phyloP scores from a whole-genome alignment of 2,329 filamentous ascomycete species.

The Cytospora schulzeri region DNA sequence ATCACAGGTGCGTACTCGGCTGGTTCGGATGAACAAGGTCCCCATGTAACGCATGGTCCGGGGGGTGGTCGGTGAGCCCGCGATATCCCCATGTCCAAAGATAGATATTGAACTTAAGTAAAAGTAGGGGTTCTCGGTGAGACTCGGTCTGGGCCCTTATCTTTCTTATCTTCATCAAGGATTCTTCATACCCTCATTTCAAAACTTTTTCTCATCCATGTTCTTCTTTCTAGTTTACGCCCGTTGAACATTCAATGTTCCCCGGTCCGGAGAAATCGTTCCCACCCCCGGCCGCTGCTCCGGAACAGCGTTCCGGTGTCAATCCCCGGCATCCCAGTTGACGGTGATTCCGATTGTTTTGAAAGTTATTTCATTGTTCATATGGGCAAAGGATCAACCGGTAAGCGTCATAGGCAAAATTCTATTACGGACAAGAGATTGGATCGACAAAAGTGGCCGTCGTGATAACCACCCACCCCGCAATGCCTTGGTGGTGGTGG shows the following conservation, averaged over 20 bases:
- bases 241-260: conserved; percentile 1
- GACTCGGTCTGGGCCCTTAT: conserved; percentile 14
- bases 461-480: background rate
- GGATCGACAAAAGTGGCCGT: background rate
- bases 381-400: background rate
- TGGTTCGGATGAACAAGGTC: background rate
- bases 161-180: background rate
- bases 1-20: background rate
- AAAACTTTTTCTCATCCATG: conserved; percentile 11
- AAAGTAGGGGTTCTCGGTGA: conserved; percentile 11
- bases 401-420: background rate
- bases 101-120: background rate
- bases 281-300: background rate
- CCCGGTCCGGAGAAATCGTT: conserved; percentile 10
- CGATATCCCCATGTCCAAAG: background rate
- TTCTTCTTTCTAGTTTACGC: conserved; percentile 4
- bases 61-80: conserved; percentile 10
- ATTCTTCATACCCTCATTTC: conserved; percentile 12
- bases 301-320: background rate
- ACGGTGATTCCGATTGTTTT: conserved; percentile 14
- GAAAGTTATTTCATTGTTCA: conserved; percentile 6
- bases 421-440: background rate
- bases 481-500: background rate
- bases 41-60: background rate
- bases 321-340: conserved; percentile 6